These are phyloP conservation scores for Deinandra increscens DNA, from an alignment of 129 eudicot genomes.

Conservation along the genomic window DNA sequence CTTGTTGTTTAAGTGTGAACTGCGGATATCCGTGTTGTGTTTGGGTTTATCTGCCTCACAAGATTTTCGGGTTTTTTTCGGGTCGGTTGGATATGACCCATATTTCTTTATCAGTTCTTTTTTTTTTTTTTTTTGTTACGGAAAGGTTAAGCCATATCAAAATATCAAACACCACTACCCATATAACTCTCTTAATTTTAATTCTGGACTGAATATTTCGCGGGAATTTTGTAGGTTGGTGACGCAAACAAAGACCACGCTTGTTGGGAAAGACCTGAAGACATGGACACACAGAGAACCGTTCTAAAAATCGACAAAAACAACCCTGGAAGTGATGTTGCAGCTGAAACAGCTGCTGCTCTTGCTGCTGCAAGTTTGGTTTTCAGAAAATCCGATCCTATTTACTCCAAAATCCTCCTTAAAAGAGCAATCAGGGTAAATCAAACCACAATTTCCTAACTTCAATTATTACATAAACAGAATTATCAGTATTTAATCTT, in stretches of 20 bases:
- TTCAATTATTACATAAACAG: neutral
- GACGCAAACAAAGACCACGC: constrained; percentile 56
- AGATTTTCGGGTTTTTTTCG: too few relatives aligned
- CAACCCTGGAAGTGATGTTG: constrained; percentile 65
- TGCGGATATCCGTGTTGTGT: too few relatives aligned
- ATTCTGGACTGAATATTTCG: neutral
- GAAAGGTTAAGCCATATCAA: too few relatives aligned
- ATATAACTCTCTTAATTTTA: neutral
- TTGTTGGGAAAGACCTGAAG: constrained; percentile 77
- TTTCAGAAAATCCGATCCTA: constrained; percentile 34
- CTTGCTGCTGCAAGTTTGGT: constrained; percentile 64
- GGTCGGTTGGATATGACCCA: too few relatives aligned
- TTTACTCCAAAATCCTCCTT: constrained; percentile 46
- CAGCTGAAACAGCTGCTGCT: constrained; percentile 81
- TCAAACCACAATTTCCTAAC: neutral
- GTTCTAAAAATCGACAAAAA: constrained; percentile 35
- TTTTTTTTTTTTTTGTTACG: too few relatives aligned
- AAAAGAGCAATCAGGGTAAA: constrained; percentile 47
- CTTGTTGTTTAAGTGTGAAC: too few relatives aligned
- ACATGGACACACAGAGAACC: constrained; percentile 66
- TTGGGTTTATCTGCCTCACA: too few relatives aligned
- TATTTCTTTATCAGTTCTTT: too few relatives aligned
- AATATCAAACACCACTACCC: too few relatives aligned
- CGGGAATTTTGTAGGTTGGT: constrained; percentile 37
- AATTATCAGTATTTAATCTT: neutral